These are phyloP conservation scores for Aureobasidium sp. DNA, from an alignment of 2,329 filamentous ascomycete species.

Conservation along the genomic window DNA sequence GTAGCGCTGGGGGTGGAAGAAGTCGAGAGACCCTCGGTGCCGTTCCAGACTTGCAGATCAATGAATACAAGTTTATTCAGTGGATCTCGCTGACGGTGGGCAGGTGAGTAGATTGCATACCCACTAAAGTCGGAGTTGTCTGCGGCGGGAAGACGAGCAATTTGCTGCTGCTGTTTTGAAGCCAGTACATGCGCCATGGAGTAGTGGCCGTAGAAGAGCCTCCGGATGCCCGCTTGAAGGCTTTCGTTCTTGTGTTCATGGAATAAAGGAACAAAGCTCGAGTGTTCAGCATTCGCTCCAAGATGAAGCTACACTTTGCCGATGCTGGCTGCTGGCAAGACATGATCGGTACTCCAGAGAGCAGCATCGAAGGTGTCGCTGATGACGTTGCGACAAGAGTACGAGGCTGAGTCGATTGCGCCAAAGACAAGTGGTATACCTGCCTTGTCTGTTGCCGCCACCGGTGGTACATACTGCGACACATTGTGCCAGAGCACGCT, in stretches of 20 bases:
- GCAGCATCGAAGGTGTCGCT: conserved; percentile 24
- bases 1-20: neutral
- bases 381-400: conserved; percentile 22
- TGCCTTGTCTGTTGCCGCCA: conserved; percentile 16
- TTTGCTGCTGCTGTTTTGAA: neutral
- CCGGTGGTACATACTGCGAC: conserved; percentile 18
- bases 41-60: conserved; percentile 10
- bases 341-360: conserved; percentile 25
- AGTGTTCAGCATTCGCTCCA: conserved; percentile 22
- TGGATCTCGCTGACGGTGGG: neutral
- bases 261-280: neutral
- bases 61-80: conserved; percentile 4
- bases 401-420: conserved; percentile 28
- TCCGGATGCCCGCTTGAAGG: neutral
- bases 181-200: conserved; percentile 14
- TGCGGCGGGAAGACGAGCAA: neutral
- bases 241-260: conserved; percentile 2
- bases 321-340: conserved; percentile 21
- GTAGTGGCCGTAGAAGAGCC: conserved; percentile 6
- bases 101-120: neutral
- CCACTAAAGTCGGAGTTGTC: conserved; percentile 6
- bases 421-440: conserved; percentile 22
- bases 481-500: conserved; percentile 18
- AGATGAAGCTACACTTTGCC: conserved; percentile 23
- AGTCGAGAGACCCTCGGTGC: neutral